Percentiles rank a stretch among this genome's conserved stretches.
phyloP scores from a whole-genome alignment of 352 stramenopile species.

The Globisporangium rhizosaccharum region DNA sequence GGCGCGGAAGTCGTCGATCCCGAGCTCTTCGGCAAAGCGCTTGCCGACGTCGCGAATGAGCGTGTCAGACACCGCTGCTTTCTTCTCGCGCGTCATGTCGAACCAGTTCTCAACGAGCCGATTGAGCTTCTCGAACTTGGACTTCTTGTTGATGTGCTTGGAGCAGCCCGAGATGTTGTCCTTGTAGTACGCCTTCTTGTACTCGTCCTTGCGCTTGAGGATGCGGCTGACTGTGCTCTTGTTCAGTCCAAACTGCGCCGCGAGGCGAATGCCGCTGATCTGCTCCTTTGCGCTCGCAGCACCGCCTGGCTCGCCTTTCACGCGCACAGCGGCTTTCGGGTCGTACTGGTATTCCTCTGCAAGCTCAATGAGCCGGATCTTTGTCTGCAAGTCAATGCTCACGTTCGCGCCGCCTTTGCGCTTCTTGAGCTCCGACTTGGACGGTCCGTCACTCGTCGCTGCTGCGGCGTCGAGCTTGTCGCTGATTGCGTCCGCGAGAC shows the following conservation, averaged over 20 bases:
- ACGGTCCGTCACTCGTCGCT: neutral
- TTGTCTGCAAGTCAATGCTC: slow-evolving; percentile 79
- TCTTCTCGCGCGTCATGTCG: slow-evolving; percentile 72
- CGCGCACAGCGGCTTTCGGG: slow-evolving; percentile 40
- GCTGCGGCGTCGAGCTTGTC: slow-evolving; percentile 16
- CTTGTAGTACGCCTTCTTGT: slow-evolving; percentile 85
- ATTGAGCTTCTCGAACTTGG: slow-evolving; percentile 83
- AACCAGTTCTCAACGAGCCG: slow-evolving; percentile 80
- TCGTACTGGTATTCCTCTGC: slow-evolving; percentile 81
- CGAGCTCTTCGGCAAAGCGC: slow-evolving; percentile 63
- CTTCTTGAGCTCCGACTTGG: slow-evolving; percentile 32
- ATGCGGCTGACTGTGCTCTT: slow-evolving; percentile 83
- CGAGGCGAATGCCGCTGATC: slow-evolving; percentile 71
- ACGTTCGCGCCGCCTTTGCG: slow-evolving; percentile 54
- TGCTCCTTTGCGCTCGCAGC: slow-evolving; percentile 26
- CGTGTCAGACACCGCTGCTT: slow-evolving; percentile 61
- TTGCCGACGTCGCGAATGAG: slow-evolving; percentile 74
- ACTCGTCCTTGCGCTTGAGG: slow-evolving; percentile 83
- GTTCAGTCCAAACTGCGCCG: slow-evolving; percentile 72
- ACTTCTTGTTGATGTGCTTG: slow-evolving; percentile 88
- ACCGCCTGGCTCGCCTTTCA: slow-evolving; percentile 24
- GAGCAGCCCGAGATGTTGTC: slow-evolving; percentile 79
- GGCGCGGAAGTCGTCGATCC: slow-evolving; percentile 67
- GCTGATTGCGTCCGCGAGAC: slow-evolving; percentile 13
- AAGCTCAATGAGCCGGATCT: slow-evolving; percentile 80